Conservation (phyloP, 768 basidiomycete genomes). For the Favolaschia claudopus region DNA sequence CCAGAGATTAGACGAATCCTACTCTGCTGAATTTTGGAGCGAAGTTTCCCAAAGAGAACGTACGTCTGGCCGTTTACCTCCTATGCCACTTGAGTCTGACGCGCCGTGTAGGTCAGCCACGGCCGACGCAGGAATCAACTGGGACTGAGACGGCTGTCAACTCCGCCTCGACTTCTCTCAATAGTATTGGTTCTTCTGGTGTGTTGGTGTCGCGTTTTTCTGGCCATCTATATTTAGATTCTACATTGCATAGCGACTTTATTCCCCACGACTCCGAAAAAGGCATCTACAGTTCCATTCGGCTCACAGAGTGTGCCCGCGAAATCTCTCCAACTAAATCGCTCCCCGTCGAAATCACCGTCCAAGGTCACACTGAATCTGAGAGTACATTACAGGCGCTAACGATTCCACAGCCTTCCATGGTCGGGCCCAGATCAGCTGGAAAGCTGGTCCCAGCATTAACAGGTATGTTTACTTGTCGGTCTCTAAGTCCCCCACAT, state of each 20-base stretch:
- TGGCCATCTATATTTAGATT: background rate
- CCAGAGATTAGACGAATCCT: background rate
- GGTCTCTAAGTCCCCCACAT: too few relatives aligned
- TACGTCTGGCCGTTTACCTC: background rate
- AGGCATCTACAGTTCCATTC: too few relatives aligned
- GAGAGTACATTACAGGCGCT: too few relatives aligned
- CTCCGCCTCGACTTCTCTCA: background rate
- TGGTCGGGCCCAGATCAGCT: too few relatives aligned
- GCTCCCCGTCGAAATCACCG: too few relatives aligned
- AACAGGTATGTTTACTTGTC: too few relatives aligned
- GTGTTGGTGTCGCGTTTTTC: background rate
- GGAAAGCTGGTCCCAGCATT: too few relatives aligned
- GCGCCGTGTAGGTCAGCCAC: constrained; percentile 4
- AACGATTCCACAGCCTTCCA: too few relatives aligned
- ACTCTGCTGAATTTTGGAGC: constrained; percentile 2
- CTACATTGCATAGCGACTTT: background rate
- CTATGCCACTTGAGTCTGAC: background rate
- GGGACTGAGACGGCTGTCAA: background rate
- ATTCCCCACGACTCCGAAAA: too few relatives aligned
- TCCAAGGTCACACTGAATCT: too few relatives aligned
- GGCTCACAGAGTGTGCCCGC: too few relatives aligned
- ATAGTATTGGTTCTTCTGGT: background rate
- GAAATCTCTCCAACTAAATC: too few relatives aligned
- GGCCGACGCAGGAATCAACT: background rate
- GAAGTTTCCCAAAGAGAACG: background rate